Conservation (phyloP, 345 rosid species). For the Geranium rotundifolium region DNA sequence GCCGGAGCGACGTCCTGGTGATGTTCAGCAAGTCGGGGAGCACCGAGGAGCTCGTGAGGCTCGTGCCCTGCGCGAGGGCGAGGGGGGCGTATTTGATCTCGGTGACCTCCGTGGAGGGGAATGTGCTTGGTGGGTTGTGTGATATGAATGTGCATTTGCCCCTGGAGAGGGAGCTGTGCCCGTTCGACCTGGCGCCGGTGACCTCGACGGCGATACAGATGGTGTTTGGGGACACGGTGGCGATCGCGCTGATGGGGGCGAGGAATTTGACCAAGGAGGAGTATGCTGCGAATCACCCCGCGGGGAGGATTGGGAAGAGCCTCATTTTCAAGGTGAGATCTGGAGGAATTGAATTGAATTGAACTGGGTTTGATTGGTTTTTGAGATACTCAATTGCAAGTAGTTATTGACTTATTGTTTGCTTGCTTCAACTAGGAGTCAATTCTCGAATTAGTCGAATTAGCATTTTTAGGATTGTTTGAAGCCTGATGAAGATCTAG, state of each 20-base stretch:
- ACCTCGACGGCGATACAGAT: constrained; percentile 97
- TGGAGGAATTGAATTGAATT: neutral
- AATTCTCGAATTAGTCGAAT: too few relatives aligned
- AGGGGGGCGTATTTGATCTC: constrained; percentile 63
- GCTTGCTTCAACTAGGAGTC: too few relatives aligned
- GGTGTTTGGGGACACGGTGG: constrained; percentile 97
- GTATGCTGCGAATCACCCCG: constrained; percentile 91
- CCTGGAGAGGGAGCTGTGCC: constrained; percentile 78
- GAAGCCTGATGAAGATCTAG: neutral
- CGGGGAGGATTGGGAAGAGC: constrained; percentile 88
- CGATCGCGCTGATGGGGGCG: constrained; percentile 90
- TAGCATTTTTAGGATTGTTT: too few relatives aligned
- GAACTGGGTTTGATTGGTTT: neutral
- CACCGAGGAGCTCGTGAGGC: constrained; percentile 79
- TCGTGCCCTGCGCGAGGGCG: constrained; percentile 84
- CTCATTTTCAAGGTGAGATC: constrained; percentile 71
- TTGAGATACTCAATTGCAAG: too few relatives aligned
- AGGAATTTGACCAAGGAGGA: constrained; percentile 69
- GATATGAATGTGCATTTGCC: constrained; percentile 87
- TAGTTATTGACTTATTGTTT: too few relatives aligned
- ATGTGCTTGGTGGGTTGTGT: constrained; percentile 47
- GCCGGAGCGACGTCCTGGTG: constrained; percentile 47
- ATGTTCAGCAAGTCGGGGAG: constrained; percentile 74
- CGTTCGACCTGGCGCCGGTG: constrained; percentile 89
- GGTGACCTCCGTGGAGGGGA: constrained; percentile 67